Evolutionary conservation across 2,329 filamentous ascomycete species (phyloP).

Genomic region (Nigrograna mackinnonii): DNA sequence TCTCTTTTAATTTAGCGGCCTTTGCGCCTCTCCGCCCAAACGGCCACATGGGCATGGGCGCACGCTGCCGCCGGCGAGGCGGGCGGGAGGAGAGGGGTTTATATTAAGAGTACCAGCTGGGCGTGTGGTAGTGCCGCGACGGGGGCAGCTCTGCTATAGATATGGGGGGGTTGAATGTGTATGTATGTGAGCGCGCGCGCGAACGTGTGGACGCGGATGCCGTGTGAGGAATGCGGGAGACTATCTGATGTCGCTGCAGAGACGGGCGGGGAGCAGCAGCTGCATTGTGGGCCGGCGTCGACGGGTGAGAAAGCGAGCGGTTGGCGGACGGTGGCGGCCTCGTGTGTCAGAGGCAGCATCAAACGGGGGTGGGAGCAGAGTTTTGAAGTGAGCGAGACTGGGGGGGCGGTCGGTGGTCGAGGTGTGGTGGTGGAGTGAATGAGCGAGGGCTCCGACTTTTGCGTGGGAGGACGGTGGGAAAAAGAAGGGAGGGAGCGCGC

Average conservation of each 20-base stretch:
- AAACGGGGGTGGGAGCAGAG: too few species aligned
- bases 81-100: slow-evolving; percentile 5
- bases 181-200: neutral
- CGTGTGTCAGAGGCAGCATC: too few species aligned
- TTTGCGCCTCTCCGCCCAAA: slow-evolving; percentile 76
- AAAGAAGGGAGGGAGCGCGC: too few species aligned
- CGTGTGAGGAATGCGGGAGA: neutral
- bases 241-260: neutral
- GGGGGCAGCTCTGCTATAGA: too few species aligned
- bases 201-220: neutral
- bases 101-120: too few species aligned
- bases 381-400: too few species aligned
- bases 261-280: neutral
- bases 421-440: too few species aligned
- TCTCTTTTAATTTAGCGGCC: slow-evolving; percentile 55
- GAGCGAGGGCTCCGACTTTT: too few species aligned
- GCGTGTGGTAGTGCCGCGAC: neutral
- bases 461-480: too few species aligned
- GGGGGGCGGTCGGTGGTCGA: too few species aligned
- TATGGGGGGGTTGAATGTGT: neutral
- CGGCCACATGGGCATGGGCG: slow-evolving; percentile 77
- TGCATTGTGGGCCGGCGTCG: neutral
- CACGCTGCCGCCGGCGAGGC: slow-evolving; percentile 3
- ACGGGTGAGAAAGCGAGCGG: neutral
- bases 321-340: neutral